A percentile compares a stretch with the other conserved stretches of the same genome.
Evolutionary conservation across 2,329 filamentous ascomycete species (phyloP).

Genomic region (Trichoderma atroviride): DNA sequence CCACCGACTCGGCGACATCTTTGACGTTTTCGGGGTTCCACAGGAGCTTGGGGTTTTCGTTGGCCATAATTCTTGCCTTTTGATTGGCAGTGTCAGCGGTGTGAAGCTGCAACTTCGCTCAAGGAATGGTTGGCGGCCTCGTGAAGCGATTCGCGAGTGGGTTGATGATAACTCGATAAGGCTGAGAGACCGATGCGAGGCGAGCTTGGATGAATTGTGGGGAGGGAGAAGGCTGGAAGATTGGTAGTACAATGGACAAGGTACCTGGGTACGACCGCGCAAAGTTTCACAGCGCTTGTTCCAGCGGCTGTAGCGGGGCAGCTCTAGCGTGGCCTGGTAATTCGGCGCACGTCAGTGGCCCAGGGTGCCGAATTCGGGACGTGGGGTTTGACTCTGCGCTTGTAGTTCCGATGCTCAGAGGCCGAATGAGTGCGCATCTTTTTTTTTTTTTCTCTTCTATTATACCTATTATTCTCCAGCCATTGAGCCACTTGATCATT

Average conservation of each 20-base stretch:
- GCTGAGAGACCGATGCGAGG: conserved; percentile 2
- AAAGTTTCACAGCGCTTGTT: neutral
- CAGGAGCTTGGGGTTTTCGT: conserved; percentile 59
- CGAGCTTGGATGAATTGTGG: conserved; percentile 16
- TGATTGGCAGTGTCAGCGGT: neutral
- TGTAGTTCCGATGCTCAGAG: neutral
- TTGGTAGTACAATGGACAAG: neutral
- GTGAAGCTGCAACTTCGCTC: conserved; percentile 1
- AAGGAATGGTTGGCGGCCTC: neutral
- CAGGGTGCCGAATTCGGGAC: neutral
- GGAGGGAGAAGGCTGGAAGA: conserved; percentile 4
- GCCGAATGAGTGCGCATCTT: neutral
- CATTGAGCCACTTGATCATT: neutral
- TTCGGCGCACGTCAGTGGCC: conserved; percentile 6
- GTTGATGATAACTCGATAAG: conserved; percentile 8
- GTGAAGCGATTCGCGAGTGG: neutral
- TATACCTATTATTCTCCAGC: neutral
- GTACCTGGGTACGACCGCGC: neutral
- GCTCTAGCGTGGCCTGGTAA: neutral
- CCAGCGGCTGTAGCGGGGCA: conserved; percentile 1
- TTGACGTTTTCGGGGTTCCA: conserved; percentile 97
- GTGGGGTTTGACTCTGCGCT: neutral
- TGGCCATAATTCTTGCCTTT: conserved; percentile 38
- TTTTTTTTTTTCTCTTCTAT: neutral
- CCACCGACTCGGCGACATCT: conserved; percentile 95